A percentile compares a stretch with the other conserved stretches of the same genome.
Conservation (phyloP, 192 early-diverging fungal species). For the Backusella luteola region DNA sequence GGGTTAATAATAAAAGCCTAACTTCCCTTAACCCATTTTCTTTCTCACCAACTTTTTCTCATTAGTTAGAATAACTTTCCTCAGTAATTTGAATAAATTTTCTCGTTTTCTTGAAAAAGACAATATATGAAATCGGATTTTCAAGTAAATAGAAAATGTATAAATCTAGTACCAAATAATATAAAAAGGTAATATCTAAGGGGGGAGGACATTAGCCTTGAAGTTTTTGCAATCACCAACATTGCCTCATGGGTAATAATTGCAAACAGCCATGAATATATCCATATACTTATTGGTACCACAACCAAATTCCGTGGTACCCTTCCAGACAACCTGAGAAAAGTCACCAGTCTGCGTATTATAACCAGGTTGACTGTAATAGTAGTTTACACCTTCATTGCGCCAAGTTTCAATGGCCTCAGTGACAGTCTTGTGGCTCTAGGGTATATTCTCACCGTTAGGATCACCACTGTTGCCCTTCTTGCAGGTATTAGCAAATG, state of each 20-base stretch:
- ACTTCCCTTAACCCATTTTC: too few relatives aligned
- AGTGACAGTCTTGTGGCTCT: constrained; percentile 35
- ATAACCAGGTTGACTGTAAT: constrained; percentile 41
- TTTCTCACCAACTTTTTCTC: too few relatives aligned
- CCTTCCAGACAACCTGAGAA: constrained; percentile 41
- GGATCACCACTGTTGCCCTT: constrained; percentile 35
- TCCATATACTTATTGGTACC: constrained; percentile 20
- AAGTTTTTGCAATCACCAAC: constrained; percentile 28
- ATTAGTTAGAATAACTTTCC: too few relatives aligned
- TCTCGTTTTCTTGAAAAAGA: too few relatives aligned
- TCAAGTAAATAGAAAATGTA: too few relatives aligned
- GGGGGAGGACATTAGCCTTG: constrained; percentile 27
- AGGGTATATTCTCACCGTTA: constrained; percentile 44
- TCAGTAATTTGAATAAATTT: too few relatives aligned
- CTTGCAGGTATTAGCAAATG: constrained; percentile 33
- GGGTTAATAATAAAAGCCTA: too few relatives aligned
- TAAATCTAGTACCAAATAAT: neutral
- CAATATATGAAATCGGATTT: too few relatives aligned
- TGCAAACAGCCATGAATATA: constrained; percentile 38
- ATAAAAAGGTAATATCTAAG: neutral
- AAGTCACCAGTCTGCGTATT: constrained; percentile 38
- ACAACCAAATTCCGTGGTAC: constrained; percentile 33
- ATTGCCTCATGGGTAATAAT: too few relatives aligned
- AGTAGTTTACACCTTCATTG: constrained; percentile 37
- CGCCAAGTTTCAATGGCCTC: constrained; percentile 41